phyloP scores from a whole-genome alignment of 2,329 filamentous ascomycete genomes.

The Ophiocordyceps camponoti-leonardi region DNA sequence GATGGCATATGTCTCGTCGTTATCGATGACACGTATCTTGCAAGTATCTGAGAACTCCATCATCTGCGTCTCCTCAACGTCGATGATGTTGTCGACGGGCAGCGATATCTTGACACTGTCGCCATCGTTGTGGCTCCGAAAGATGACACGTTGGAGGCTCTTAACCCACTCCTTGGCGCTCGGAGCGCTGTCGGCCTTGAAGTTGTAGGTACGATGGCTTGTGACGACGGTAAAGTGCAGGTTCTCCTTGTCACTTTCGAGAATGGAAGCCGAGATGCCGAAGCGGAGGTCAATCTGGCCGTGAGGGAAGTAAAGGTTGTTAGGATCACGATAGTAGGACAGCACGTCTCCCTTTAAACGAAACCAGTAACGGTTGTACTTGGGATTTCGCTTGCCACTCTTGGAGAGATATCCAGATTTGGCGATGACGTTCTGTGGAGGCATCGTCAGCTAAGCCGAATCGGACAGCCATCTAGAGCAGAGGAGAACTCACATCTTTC shows the following conservation, averaged over 20 bases:
- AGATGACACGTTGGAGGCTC: conserved; percentile 83
- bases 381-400: conserved; percentile 72
- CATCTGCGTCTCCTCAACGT: conserved; percentile 83
- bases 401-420: conserved; percentile 86
- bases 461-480: too few relatives aligned
- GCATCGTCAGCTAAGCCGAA: conserved; percentile 4
- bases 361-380: conserved; percentile 87
- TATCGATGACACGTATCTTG: conserved; percentile 84
- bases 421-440: conserved; percentile 43
- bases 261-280: conserved; percentile 68
- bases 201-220: conserved; percentile 67
- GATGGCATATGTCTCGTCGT: conserved; percentile 84
- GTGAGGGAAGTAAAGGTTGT: conserved; percentile 78
- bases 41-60: conserved; percentile 85
- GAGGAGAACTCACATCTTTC: conserved; percentile 49
- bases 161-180: conserved; percentile 97
- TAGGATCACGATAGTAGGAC: conserved; percentile 71
- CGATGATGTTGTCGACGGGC: conserved; percentile 74
- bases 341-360: conserved; percentile 80
- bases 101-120: conserved; percentile 94
- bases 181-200: conserved; percentile 70
- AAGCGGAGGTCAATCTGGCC: conserved; percentile 88
- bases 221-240: conserved; percentile 68
- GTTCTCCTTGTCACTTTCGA: conserved; percentile 61
- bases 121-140: conserved; percentile 86